Conservation (phyloP, 306 rosid species). For the Malus fusca region DNA sequence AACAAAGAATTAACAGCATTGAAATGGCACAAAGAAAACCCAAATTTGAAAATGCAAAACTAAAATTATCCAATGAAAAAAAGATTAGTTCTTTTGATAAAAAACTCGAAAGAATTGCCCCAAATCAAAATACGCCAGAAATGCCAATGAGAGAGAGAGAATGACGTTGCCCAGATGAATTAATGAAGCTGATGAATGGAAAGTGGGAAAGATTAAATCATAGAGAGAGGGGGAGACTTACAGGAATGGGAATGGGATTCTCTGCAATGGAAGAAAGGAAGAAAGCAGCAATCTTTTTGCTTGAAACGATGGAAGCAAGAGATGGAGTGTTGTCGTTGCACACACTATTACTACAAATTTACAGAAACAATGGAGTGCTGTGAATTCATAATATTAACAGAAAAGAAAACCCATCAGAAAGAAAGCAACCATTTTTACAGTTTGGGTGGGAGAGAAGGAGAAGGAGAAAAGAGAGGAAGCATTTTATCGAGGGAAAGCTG, state of each 20-base stretch:
- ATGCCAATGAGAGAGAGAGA: background rate
- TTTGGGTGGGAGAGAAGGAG: background rate
- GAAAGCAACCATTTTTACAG: background rate
- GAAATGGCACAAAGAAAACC: background rate
- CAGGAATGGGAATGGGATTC: slow-evolving; percentile 32
- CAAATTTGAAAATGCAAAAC: background rate
- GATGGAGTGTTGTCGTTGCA: slow-evolving; percentile 46
- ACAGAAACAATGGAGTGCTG: background rate
- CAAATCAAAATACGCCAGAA: background rate
- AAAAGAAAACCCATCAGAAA: background rate
- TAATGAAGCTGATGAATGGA: background rate
- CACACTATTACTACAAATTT: background rate
- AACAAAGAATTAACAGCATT: background rate
- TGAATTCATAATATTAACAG: background rate
- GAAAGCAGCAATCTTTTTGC: slow-evolving; percentile 30
- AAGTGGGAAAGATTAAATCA: background rate
- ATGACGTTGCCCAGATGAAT: background rate
- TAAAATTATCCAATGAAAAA: background rate
- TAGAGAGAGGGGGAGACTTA: slow-evolving; percentile 22
- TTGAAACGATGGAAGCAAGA: slow-evolving; percentile 41
- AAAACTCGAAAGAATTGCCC: background rate
- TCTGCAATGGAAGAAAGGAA: slow-evolving; percentile 21
- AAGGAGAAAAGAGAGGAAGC: no score
- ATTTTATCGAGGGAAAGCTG: background rate
- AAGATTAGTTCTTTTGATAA: background rate